Evolutionary conservation across 768 basidiomycete species (phyloP), one percentile per base, ranked within the genome.

Genomic region (Pleurotus giganteus): DNA sequence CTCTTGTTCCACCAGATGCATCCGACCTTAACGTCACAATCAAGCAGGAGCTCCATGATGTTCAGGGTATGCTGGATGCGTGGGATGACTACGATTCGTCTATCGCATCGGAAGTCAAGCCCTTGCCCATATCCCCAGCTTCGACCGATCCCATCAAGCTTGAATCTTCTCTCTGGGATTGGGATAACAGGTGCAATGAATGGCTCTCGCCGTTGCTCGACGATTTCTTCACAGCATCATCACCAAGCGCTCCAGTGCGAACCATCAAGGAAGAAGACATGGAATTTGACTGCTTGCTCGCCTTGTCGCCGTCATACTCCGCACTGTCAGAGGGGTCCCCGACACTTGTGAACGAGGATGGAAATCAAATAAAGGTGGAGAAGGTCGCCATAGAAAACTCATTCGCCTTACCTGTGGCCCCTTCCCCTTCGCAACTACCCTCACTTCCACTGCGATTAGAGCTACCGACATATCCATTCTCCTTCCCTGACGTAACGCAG

Each of bases 1-100:
- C 71, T 26, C 58, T 56, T 6, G 39, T 27, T 19, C 59, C 63
- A 2, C 55, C 71, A 27, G 67, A 73, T 21, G 62, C 76, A 6
- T 28, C 46, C 27, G 49, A 51, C n/a, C 17, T 37, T 2, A 39
- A 29, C 13, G 49, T 51, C n/a, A 58, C 67, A 7, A 78, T 88
- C 57, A 86, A 88, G 66, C 77, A 81, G 58, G 85, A 88, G 58
- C 77, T 79, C 1, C 71, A 70, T 17, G 85, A 89, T 59, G 78
- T 87, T 3, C 79, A 83, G 59, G 80, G 80, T 11, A 78, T 86
- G 69, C 66, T 88, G 41, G 85, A 87, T 54, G 81, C 81, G 15
- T 90, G 87, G 87, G 88, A 89, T 49, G 78, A 80, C 59, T 74
- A 83, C 56, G 84, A 86, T 61, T 62, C 66, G 53, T 64, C 69